Evolutionary conservation across 106 monocot genomes (phyloP), one percentile per base, ranked within the genome.

Genomic region (Phalaenopsis aphrodite): DNA sequence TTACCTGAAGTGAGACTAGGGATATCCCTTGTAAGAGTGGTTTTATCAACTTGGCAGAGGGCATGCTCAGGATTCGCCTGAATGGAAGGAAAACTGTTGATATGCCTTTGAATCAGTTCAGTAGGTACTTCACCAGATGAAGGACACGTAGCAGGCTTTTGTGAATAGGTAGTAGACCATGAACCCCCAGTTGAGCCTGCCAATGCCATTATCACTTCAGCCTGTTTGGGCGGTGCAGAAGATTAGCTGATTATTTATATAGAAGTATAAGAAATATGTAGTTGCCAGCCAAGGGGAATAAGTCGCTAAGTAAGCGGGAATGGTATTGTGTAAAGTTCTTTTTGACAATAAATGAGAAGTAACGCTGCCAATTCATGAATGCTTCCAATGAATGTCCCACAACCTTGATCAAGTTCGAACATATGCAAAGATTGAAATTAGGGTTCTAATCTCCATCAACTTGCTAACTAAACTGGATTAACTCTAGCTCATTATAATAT

Each of bases 131-230:
- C 84, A 55, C 23, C 8, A 14, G 11, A 19, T 2, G 78, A 57
- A 77, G 82, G 79, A 42, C 41, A 47, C 3, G 45, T 36, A 37
- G 15, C 67, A 61, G 84, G 46, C 75, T 75, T 86, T 1, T 55
- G 49, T 21, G 78, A 61, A 42, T 77, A 82, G 38, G 81, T 83
- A 21, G 86, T 89, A 2, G 82, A 84, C 89, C 89, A 89, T 61
- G 89, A 87, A 39, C 79, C 84, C 66, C 89, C 86, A 78, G 49
- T 84, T 76, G 86, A 87, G 74, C 89, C 86, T 76, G 89, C 89
- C 82, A 89, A 78, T 75, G 86, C 79, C 86, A 89, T 89, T 78
- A 89, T 89, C 45, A 89, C 82, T 80, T 89, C 86, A 38, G 89
- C 89, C 89, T 89, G 82, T 77, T 30, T 82, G 17, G 11, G 42